Percentiles rank a stretch among this genome's conserved stretches.
Conservation (phyloP, 1,139 yeast genomes). For the Candida neerlandica region DNA sequence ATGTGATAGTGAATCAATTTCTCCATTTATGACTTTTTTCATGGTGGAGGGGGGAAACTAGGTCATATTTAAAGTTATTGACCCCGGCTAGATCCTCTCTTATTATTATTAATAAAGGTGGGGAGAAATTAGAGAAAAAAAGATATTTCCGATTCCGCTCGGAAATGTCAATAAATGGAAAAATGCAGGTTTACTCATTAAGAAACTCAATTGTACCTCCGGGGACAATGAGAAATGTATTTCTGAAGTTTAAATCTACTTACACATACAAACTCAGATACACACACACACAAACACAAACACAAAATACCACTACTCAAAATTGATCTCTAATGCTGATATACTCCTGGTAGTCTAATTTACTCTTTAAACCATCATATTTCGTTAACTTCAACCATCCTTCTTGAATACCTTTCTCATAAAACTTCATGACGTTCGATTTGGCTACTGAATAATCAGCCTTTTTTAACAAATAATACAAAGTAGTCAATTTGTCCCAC, state of each 20-base stretch:
- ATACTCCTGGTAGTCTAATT: slow-evolving; percentile 31
- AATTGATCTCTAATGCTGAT: slow-evolving; percentile 16
- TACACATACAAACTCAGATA: neutral
- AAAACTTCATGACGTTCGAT: slow-evolving; percentile 26
- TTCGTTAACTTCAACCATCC: slow-evolving; percentile 40
- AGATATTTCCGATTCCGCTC: slow-evolving; percentile 3
- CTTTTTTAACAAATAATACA: slow-evolving; percentile 69
- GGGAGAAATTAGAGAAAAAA: neutral
- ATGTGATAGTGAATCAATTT: neutral
- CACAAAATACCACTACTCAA: neutral
- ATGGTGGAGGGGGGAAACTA: slow-evolving; percentile 1
- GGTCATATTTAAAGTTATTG: neutral
- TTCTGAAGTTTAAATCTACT: neutral
- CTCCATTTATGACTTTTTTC: neutral
- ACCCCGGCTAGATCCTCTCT: neutral
- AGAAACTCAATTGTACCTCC: neutral
- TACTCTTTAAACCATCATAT: slow-evolving; percentile 42
- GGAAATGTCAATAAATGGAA: slow-evolving; percentile 7
- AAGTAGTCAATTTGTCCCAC: slow-evolving; percentile 76
- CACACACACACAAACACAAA: neutral
- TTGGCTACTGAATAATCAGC: slow-evolving; percentile 48
- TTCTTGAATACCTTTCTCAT: slow-evolving; percentile 30
- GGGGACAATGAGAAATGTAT: neutral
- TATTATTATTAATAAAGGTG: slow-evolving; percentile 1
- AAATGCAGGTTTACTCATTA: neutral